Base-by-base conservation (phyloP, 73 alveolate species). In the Tetrahymena thermophila region DNA sequence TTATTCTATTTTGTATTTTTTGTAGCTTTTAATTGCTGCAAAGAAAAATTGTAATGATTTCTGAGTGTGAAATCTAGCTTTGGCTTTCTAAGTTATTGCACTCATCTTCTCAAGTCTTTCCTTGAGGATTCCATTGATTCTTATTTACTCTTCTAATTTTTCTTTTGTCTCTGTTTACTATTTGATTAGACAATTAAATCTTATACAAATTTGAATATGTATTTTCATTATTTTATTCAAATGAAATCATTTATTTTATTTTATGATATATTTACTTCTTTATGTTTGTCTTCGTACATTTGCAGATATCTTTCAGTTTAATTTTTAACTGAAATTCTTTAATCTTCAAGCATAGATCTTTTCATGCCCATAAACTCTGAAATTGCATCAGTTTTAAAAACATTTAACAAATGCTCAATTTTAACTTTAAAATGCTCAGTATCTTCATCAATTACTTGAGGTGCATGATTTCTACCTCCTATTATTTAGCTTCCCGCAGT, bases 271-370 rank as follows among this genome's bases (percentile, higher is more conserved):
- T 56, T 71, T 71, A 99, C 97, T 95, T 98, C 99, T 96, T 97
- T 98, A 94, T 98, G 97, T 96, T 99, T 99, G 14, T 97, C 96
- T 85, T 98, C 98, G 34, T 98, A 96, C 96, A 98, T 94, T 37
- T 99, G 98, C 43, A 98, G 97, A 97, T 99, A 99, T 94, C 98
- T 97, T 85, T 98, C 98, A 96, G 98, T 98, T 95, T 99, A 99
- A 43, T 96, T 94, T 94, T 98, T 99, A 83, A 99, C 99, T 34
- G 99, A 96, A 16, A 96, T 83, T 43, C 97, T 96, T 96, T 99
- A 98, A 89, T 99, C 99, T 43, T 95, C 96, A 93, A 98, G 98
- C 94, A 99, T 97, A 35, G 98, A 96, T 85, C 99, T 97, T 94
- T 99, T 99, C 95, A 99, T 98, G 13, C 97, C 94, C 99, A 98